Percentiles rank a stretch among this genome's conserved stretches.
Conservation (phyloP, 257 asterid genomes). For the Prunella vulgaris region DNA sequence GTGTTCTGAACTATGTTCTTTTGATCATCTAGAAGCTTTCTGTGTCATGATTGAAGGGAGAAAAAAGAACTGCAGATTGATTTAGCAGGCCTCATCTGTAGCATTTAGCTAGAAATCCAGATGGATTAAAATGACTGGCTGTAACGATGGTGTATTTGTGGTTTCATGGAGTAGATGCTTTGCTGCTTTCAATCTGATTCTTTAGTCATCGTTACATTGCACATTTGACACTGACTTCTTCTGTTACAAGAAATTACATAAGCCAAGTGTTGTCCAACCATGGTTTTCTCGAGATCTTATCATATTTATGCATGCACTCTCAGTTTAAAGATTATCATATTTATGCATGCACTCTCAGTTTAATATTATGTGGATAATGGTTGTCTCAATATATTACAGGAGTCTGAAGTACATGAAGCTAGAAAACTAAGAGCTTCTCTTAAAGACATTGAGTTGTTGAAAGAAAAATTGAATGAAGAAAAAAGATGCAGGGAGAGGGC, state of each 20-base stretch:
- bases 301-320: conserved; percentile 6
- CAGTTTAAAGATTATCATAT: too few species aligned
- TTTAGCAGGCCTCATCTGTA: conserved; percentile 5
- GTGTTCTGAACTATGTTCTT: background rate
- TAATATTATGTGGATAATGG: conserved; percentile 11
- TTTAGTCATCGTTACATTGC: background rate
- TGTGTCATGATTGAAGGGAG: background rate
- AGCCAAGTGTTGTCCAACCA: conserved; percentile 1
- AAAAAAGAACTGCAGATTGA: background rate
- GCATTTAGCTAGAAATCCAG: conserved; percentile 13
- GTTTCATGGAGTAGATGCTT: conserved; percentile 1
- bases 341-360: conserved; percentile 5
- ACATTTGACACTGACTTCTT: background rate
- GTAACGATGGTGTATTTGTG: conserved; percentile 12
- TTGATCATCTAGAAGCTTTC: background rate
- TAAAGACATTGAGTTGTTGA: conserved; percentile 62
- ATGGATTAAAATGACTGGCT: conserved; percentile 5
- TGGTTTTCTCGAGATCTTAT: background rate
- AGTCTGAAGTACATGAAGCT: conserved; percentile 87
- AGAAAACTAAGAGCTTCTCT: conserved; percentile 76
- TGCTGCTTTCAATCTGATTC: conserved; percentile 10
- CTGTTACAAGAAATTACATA: conserved; percentile 2
- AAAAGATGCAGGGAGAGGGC: conserved; percentile 77
- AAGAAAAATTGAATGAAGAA: conserved; percentile 85
- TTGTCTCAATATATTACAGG: conserved; percentile 45